A percentile compares a stretch with the other conserved stretches of the same genome.
Evolutionary conservation across 306 rosid species (phyloP).

Genomic region (Luffa acutangula): DNA sequence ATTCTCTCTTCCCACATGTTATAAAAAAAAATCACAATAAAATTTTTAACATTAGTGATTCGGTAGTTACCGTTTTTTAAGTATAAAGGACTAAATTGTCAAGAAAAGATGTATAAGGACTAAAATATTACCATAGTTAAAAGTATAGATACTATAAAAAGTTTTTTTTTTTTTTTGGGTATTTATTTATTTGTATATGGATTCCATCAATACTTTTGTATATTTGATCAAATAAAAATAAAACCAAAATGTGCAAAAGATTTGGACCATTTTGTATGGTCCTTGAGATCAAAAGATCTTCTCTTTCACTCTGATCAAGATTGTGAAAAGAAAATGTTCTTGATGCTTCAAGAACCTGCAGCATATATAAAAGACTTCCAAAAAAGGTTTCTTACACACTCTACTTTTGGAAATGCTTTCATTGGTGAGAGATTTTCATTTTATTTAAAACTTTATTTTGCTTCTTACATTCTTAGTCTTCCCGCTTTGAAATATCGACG

Average conservation of each 20-base stretch:
- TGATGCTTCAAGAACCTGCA: constrained; percentile 1
- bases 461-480: neutral
- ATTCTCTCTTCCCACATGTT: too few relatives aligned
- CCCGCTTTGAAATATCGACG: neutral
- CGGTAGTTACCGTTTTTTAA: neutral
- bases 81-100: neutral
- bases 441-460: neutral
- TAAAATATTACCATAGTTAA: too few relatives aligned
- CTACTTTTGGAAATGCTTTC: neutral
- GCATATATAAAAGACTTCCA: constrained; percentile 2
- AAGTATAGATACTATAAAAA: too few relatives aligned
- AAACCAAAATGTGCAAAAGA: neutral
- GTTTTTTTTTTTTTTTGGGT: too few relatives aligned
- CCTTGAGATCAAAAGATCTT: neutral
- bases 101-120: neutral
- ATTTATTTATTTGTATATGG: neutral
- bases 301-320: neutral
- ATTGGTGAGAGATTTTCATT: neutral
- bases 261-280: neutral
- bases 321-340: neutral
- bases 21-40: neutral
- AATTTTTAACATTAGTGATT: neutral
- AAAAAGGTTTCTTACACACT: neutral
- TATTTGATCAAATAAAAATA: neutral
- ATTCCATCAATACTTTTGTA: neutral